These are phyloP conservation scores for Phalaenopsis aphrodite DNA, from an alignment of 106 monocot genomes.

Conservation along the genomic window DNA sequence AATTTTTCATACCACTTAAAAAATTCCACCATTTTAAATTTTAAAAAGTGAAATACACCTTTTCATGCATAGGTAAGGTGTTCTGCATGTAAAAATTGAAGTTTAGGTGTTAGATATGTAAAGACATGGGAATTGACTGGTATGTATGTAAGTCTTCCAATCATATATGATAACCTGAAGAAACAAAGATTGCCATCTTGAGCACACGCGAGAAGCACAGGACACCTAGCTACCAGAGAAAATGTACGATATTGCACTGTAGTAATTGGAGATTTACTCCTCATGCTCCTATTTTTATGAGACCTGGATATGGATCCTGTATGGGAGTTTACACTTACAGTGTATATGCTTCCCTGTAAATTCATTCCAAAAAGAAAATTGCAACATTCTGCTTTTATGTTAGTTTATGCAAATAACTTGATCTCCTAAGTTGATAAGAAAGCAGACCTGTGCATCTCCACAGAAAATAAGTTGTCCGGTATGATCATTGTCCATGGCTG, in stretches of 20 bases:
- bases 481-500: constrained; percentile 94
- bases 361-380: constrained; percentile 11
- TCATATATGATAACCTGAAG: constrained; percentile 50
- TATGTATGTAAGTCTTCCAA: not conserved
- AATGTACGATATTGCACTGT: constrained; percentile 90
- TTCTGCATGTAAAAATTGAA: no score
- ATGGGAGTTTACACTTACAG: constrained; percentile 72
- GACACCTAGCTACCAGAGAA: constrained; percentile 68
- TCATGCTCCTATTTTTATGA: constrained; percentile 67
- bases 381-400: constrained; percentile 19
- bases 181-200: constrained; percentile 89
- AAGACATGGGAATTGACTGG: no score
- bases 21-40: no score
- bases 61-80: no score
- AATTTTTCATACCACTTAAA: no score
- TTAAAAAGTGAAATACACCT: no score
- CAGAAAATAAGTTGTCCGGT: constrained; percentile 85
- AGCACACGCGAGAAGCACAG: constrained; percentile 83
- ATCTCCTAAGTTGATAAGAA: constrained; percentile 6
- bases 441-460: constrained; percentile 76
- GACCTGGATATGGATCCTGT: constrained; percentile 84
- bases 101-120: no score
- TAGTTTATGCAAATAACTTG: constrained; percentile 7
- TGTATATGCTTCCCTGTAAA: constrained; percentile 77
- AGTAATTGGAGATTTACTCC: constrained; percentile 63